Evolutionary conservation across 805 yeast species (phyloP), one percentile per base, ranked within the genome.

Genomic region (Cyberlindnera subsufficiens): DNA sequence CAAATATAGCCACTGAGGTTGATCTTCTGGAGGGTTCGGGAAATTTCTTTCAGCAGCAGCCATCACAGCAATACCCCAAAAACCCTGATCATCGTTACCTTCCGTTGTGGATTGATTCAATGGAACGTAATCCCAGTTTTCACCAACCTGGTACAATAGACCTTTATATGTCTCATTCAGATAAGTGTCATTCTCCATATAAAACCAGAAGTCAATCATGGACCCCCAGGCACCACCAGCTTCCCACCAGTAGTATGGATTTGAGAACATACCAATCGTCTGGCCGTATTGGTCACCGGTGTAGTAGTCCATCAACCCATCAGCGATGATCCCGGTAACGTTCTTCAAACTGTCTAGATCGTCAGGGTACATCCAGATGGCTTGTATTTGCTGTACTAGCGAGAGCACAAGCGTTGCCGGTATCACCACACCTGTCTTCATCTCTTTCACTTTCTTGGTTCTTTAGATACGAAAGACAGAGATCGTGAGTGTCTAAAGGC

Each of bases 11-110:
- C 96, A 87, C 49, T 77, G 75, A 25, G 85, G 84, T 43, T 75
- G 64, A 30, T 65, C 71, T 1, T 52, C 45, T 62, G 75, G 67
- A 1, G 90, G 89, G 55, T 86, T 84, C 6, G 86, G 69, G 64
- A 88, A 88, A 64, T 84, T 84, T 58, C 85, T 75, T 58, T 87
- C 96, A 2, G 88, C 82, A 1, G 96, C 96, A 15, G 75, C 78
- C 85, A 87, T 80, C 3, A 72, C 93, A 2, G 93, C 83, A 37
- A 88, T 69, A 1, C 95, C 96, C 96, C 96, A 87, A 59, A 88
- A 84, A 0, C 86, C 95, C 65, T 87, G 96, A 70, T 87, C 96
- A 70, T 87, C 96, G 59, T 87, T 87, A 63, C 96, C 96, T 64
- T 87, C 95, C 2, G 93, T 80, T 8, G 82, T 73, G 10, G 88